Base-by-base conservation (phyloP, 768 basidiomycete species). In the Xerocomellus dryophilus region DNA sequence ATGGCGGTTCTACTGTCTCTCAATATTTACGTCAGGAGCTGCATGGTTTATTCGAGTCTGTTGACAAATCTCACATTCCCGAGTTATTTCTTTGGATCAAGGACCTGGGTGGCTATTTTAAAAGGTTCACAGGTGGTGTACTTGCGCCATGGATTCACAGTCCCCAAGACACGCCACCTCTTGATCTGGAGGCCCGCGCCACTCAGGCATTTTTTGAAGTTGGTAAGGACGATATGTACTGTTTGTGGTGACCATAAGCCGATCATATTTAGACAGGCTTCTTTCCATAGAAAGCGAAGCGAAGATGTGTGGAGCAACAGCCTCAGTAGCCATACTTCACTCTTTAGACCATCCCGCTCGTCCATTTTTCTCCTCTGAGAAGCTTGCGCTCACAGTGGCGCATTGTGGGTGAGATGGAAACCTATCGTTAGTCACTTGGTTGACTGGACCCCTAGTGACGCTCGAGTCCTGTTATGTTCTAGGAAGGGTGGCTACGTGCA, bases 1-100 rank as follows among this genome's bases (percentile, higher is more conserved):
- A 97, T 64, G 94, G 94, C 7, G 94, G 94, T 9, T 86, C 86
- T n/a, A 86, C 86, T 10, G 93, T 95, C 17, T 88, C 93, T 3
- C 84, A 90, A 55, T 94, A 85, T 68, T 76, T 94, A 29, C 84
- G 88, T 18, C 86, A 94, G 59, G 87, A 96, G 67, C 72, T 96
- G 11, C 93, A 95, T 62, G 84, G 85, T 2, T 73, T 93, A 47
- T 87, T 96, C 55, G 93, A 96, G 69, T 83, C 83, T 6, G 90
- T 83, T 7, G 64, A 88, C 63, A 87, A 88, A 64, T 69, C 77
- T 2, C 77, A 82, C 23, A 84, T 94, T 27, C 86, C 89, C 5
- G 88, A 90, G 29, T 72, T 92, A 20, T 87, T 83, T 61, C 77
- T 76, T 10, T 92, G 88, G 85, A 80, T 86, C 47, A 86, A 86